These are phyloP conservation scores for Trichosporon sp. DNA, from an alignment of 1,284 basidiomycete genomes.

Conservation along the genomic window DNA sequence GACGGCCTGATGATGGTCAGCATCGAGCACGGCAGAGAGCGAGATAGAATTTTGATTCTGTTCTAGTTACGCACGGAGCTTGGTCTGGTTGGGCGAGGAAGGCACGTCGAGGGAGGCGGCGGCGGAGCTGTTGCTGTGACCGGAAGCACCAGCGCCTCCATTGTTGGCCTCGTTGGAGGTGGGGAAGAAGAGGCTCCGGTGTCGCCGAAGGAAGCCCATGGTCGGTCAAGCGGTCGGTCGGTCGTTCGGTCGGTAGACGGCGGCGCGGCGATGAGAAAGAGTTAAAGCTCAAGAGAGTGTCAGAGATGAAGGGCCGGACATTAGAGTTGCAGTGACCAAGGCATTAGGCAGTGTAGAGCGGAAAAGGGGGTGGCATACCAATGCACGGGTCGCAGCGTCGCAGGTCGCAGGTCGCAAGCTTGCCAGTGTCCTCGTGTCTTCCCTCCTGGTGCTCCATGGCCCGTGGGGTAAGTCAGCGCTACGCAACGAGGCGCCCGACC, in stretches of 20 bases:
- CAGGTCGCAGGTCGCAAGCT: too few relatives aligned
- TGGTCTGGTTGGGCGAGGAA: background rate
- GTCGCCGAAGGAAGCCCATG: constrained; percentile 3
- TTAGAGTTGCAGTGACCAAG: background rate
- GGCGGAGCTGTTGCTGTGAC: background rate
- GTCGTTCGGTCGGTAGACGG: background rate
- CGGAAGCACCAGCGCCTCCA: background rate
- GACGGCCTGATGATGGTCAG: background rate
- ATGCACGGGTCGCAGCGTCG: background rate
- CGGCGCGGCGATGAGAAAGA: background rate
- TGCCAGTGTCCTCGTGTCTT: background rate
- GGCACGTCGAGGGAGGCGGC: background rate
- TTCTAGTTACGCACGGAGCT: background rate
- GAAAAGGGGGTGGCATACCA: background rate
- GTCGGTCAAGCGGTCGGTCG: background rate
- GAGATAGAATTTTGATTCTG: background rate
- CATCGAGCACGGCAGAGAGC: background rate
- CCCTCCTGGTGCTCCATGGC: background rate
- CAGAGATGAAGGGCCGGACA: background rate
- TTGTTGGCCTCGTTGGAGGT: background rate
- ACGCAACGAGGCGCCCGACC: background rate
- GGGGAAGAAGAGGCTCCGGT: constrained; percentile 3
- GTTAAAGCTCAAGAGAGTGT: background rate
- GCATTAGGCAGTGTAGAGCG: background rate
- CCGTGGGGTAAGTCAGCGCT: background rate